Evolutionary conservation across 139 green algal genomes (phyloP), one percentile per base, ranked within the genome.

Genomic region (Chlamydomonas incerta): DNA sequence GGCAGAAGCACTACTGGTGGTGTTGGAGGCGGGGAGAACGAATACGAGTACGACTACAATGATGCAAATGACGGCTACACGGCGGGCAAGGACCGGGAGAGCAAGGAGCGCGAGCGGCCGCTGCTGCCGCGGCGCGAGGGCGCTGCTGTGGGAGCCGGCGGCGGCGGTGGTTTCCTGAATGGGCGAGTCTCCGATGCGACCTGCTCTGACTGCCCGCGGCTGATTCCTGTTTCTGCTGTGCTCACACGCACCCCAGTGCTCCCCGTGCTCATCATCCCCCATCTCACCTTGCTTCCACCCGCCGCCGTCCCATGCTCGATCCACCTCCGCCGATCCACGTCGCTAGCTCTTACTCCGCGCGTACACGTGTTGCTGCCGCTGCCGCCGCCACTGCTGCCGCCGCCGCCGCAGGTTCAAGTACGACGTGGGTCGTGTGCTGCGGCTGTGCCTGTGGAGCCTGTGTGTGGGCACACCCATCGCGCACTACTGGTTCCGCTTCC

Each of bases 401-500:
- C 55, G 20, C 18, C 5, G 24, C 55, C 20, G 55, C 60, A 74
- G 63, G 21, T 85, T 82, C 81, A 81, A 80, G 21, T 93, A 91
- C 76, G 90, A 93, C 84, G 65, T 58, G 29, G 52, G 34, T 0
- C 86, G 90, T 9, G 52, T 80, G 29, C 31, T 83, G 23, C 81
- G 90, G 33, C 85, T 91, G 77, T 85, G 87, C 31, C 37, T 70
- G 0, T 93, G 89, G 75, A 66, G 65, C 20, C 82, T 87, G 26
- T 5, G 71, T 4, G 63, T 93, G 23, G 90, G 87, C 0, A 90
- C 90, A 0, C 90, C 90, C 2, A 62, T 93, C 17, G 85, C 74
- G 4, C 90, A 93, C 67, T 89, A 87, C 60, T 93, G 90, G 90
- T 93, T 93, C 67, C 31, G 81, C 3, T 89, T 91, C 87, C 85